phyloP scores from a whole-genome alignment of 768 basidiomycete genomes.

The Rhizopogon vesiculosus region DNA sequence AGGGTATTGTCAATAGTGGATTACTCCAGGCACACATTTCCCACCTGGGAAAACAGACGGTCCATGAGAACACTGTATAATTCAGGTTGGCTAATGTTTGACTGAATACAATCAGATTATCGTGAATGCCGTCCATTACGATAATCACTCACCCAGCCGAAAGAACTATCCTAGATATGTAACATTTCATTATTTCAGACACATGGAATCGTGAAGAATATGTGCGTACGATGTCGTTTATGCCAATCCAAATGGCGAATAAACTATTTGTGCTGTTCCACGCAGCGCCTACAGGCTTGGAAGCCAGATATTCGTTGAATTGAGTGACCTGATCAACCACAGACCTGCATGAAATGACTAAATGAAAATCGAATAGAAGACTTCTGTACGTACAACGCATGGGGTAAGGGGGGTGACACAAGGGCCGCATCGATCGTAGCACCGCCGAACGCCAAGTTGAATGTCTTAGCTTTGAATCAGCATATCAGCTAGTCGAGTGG shows the following conservation, averaged over 20 bases:
- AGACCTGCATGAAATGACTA: slow-evolving; percentile 10
- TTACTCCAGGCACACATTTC: not conserved
- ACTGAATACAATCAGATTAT: slow-evolving; percentile 6
- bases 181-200: not conserved
- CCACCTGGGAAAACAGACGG: slow-evolving; percentile 24
- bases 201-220: not conserved
- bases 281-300: slow-evolving; percentile 43
- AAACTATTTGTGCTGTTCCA: slow-evolving; percentile 56
- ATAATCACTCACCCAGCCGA: slow-evolving; percentile 13
- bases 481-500: not conserved
- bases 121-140: not conserved
- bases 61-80: slow-evolving; percentile 21
- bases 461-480: slow-evolving; percentile 35
- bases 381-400: slow-evolving; percentile 42
- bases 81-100: slow-evolving; percentile 16
- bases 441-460: slow-evolving; percentile 64
- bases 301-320: slow-evolving; percentile 43
- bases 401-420: slow-evolving; percentile 47
- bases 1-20: not conserved
- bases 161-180: slow-evolving; percentile 2
- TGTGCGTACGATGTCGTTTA: slow-evolving; percentile 52
- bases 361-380: not conserved
- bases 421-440: slow-evolving; percentile 59
- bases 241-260: slow-evolving; percentile 67
- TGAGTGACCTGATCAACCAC: slow-evolving; percentile 54